These are phyloP conservation scores for Syzygium malaccense DNA, from an alignment of 441 rosid genomes.

Conservation along the genomic window DNA sequence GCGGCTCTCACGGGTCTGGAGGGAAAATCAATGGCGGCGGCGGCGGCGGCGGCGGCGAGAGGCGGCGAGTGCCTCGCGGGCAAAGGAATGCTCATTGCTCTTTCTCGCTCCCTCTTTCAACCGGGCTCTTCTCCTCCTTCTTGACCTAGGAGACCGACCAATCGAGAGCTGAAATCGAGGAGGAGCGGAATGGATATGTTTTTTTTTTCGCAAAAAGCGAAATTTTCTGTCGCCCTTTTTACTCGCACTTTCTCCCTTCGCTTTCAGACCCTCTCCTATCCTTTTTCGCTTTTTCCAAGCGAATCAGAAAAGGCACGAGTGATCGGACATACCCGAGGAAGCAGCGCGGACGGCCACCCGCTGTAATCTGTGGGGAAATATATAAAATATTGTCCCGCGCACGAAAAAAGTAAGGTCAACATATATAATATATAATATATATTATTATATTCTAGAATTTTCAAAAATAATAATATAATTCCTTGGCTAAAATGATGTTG, in stretches of 20 bases:
- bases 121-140: no score
- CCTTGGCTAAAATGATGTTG: not conserved
- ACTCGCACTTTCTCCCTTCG: not conserved
- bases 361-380: not conserved
- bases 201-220: not conserved
- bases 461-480: not conserved
- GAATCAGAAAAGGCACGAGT: not conserved
- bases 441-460: fast-evolving
- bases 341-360: not conserved
- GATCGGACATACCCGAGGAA: not conserved
- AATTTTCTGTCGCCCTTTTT: not conserved
- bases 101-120: not conserved
- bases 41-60: not conserved
- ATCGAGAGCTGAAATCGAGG: not conserved
- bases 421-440: not conserved
- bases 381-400: not conserved
- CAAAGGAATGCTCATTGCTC: constrained; percentile 5
- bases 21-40: not conserved
- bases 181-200: not conserved
- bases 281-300: not conserved
- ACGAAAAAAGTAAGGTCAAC: not conserved
- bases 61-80: constrained; percentile 5
- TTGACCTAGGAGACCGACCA: not conserved
- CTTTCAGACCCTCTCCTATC: not conserved
- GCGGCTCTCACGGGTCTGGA: not conserved